Base-by-base conservation (phyloP, 2,329 filamentous ascomycete genomes). In the Myriosclerotinia scirpicola region DNA sequence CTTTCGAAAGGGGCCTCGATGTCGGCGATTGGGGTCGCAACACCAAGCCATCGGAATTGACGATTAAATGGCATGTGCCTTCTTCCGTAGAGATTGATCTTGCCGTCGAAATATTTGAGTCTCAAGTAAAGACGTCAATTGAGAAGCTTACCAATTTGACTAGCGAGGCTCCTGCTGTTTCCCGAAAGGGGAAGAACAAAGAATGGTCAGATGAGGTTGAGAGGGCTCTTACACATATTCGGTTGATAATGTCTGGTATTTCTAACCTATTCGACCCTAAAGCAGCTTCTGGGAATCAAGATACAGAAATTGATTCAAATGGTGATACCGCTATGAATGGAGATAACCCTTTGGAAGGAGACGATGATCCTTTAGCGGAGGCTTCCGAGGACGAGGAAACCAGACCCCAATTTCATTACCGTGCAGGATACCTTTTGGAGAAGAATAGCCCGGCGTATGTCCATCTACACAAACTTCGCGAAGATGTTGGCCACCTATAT, bases 161-260 rank as follows among this genome's bases (percentile, higher is more conserved):
- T 75, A 89, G 91, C 69, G 88, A 92, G 55, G 85, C 90, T 46
- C 90, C 93, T 1, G 89, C 88, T 2, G 89, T 98, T 64, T 96
- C 93, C 77, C 87, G 94, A 66, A 94, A 93, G 71, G 95, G 95
- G 48, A 97, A 94, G 77, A 96, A 96, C 72, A 99, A 98, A 78
- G 94, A 97, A 74, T 99, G 95, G 95, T 97, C 94, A 0, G 95
- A 99, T 76, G 96, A 99, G 77, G 90, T 98, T 38, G 94, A 93
- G 2, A 84, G 95, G 65, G 92, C 97, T 71, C 84, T 99, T 66
- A 91, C 94, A 15, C 88, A 97, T 62, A 82, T 99, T 17, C 85
- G 94, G 40, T 83, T 99, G n/a, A 87, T 97, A 54, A 87, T 96
- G 36, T 96, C 94, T 3, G 95, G 95, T 64, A 88, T 97, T 67